Base-by-base conservation (phyloP, 2,329 filamentous ascomycete genomes). In the Penicillium sp. region DNA sequence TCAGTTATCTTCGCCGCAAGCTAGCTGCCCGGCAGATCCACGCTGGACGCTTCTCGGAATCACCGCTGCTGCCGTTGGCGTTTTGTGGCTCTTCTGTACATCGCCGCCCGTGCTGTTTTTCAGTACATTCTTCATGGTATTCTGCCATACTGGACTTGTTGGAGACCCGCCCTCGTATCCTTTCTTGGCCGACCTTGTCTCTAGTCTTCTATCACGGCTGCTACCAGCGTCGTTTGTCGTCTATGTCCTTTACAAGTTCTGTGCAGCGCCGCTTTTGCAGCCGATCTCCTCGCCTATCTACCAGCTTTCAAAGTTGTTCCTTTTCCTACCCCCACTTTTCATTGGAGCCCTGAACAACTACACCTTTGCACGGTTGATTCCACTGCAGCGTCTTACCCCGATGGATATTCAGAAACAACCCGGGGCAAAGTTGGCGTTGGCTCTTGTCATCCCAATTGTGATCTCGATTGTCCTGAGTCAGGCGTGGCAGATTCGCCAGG, bases 291-390 rank as follows among this genome's bases (percentile, higher is more conserved):
- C 69, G 35, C 74, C 75, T 2, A 70, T 71, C 19, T 77, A 77
- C 50, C 93, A 96, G 71, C 68, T 96, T 43, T 93, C 96, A 70
- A 97, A 96, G 80, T 90, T 91, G 0, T 76, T 97, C 3, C 81
- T 97, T 29, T 97, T 92, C 89, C 81, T 99, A 0, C 93, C 93
- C 1, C 88, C 87, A 8, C 92, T 89, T 70, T 99, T 95, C 89
- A 86, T 97, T 40, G 94, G 93, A 17, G 88, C 91, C 1, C 77
- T 99, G 64, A 93, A 93, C 69, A 97, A 97, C 76, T 95, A 97
- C 75, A 97, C 94, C 0, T 91, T 99, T 69, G 89, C 91, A 67
- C 72, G 73, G 10, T 89, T 90, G 76, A 97, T 99, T 60, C 94
- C 94, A 0, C 94, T 99, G 64, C 86, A 92, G 73, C 88, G 94